These are phyloP conservation scores for Stentor roeselii DNA, from an alignment of 73 alveolate species.

Conservation along the genomic window DNA sequence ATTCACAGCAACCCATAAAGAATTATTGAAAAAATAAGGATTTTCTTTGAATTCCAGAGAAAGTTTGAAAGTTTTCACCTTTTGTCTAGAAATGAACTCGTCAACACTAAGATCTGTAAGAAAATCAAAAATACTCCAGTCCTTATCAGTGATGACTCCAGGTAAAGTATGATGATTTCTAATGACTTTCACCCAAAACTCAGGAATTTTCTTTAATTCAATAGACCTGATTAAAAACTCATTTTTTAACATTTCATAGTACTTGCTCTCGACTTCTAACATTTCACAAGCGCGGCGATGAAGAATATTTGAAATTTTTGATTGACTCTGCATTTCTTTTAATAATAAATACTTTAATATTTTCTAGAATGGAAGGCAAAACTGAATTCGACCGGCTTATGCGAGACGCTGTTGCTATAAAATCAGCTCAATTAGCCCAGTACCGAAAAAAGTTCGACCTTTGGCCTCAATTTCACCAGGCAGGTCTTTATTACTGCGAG, in stretches of 20 bases:
- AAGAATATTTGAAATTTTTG: background rate
- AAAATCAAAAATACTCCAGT: background rate
- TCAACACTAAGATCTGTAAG: background rate
- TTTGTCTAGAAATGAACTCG: background rate
- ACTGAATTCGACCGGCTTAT: slow-evolving; percentile 37
- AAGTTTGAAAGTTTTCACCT: slow-evolving; percentile 4
- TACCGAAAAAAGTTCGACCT: slow-evolving; percentile 33
- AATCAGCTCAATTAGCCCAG: slow-evolving; percentile 31
- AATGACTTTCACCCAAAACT: background rate
- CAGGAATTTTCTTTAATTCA: slow-evolving; percentile 5
- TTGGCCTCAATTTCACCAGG: slow-evolving; percentile 40
- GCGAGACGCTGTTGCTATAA: slow-evolving; percentile 45
- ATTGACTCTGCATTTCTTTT: background rate
- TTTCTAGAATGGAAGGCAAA: slow-evolving; percentile 20
- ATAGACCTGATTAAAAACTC: background rate
- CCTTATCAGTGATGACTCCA: background rate
- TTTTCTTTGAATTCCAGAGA: background rate
- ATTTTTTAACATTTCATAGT: background rate
- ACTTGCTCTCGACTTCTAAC: background rate
- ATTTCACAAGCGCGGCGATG: slow-evolving; percentile 15
- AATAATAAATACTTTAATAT: too few relatives aligned
- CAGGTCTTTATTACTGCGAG: slow-evolving; percentile 41
- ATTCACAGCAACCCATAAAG: slow-evolving; percentile 25
- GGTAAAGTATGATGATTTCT: slow-evolving; percentile 23
- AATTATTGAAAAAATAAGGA: background rate